Base-by-base conservation (phyloP, 1,139 yeast species). In the Geotrichum siamense region DNA sequence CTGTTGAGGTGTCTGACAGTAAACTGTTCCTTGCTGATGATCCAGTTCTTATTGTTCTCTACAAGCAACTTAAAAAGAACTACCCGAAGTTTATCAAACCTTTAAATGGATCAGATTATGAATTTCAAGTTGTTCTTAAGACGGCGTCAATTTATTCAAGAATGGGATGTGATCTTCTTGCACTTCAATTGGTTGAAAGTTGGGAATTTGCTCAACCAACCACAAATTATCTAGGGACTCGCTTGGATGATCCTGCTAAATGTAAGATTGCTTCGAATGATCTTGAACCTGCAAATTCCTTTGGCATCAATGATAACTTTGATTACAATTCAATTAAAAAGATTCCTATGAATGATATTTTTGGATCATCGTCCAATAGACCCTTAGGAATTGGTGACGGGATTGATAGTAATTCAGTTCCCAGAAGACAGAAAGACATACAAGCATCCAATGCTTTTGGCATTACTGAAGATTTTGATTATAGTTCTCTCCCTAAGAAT, bases 111-210 rank as follows among this genome's bases (percentile, higher is more conserved):
- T 31, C 45, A 34, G 8, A 21, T 3, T 49, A 53, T 8, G 96
- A 89, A 56, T 76, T 74, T 45, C 68, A 71, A 12, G 78, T 80
- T 55, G 72, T 87, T 10, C 58, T 75, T 19, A 76, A 78, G 51
- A 80, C 81, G 5, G 73, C 83, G 10, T 67, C 73, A 37, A 82
- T 85, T 47, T 84, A 86, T 56, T 70, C 77, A 12, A 70, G 94
- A 48, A 86, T 89, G 95, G 97, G 97, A 0, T 89, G 97, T 65
- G 95, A 89, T 54, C 75, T 79, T 51, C 61, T 89, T 38, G 79
- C 89, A 0, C 58, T 84, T 16, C 71, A 78, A 38, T 60, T 87
- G 41, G 66, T 83, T 2, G 68, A 68, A 41, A 76, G 75, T 48
- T 89, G 96, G 96, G 65, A 65, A 26, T 89, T 87, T 56, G 62